Evolutionary conservation across 2,329 filamentous ascomycete genomes (phyloP).

Genomic region (Fonsecaea nubica): DNA sequence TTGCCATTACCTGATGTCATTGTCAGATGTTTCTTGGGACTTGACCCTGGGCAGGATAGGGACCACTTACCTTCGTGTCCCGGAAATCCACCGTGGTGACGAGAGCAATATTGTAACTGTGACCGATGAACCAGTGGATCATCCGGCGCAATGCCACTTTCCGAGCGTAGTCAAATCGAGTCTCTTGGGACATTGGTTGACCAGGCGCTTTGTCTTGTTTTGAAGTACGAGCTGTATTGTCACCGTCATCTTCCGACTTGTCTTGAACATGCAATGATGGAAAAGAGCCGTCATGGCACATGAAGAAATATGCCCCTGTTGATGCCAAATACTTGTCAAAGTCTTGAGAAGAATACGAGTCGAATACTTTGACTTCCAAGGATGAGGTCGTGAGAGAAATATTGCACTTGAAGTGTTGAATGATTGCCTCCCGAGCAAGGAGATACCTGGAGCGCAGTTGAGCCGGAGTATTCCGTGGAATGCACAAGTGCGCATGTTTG

Average conservation of each 20-base stretch:
- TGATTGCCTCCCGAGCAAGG: background rate
- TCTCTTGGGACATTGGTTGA: background rate
- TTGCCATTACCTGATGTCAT: background rate
- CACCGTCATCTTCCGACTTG: background rate
- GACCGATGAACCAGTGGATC: slow-evolving; percentile 1
- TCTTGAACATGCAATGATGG: background rate
- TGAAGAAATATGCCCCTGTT: slow-evolving; percentile 3
- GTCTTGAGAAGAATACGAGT: background rate
- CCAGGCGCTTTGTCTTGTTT: background rate
- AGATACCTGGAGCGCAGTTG: background rate
- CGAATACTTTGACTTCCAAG: background rate
- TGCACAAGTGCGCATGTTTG: background rate
- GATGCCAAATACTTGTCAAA: slow-evolving; percentile 1
- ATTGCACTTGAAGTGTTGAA: background rate
- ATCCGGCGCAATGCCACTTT: background rate
- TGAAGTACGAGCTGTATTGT: background rate
- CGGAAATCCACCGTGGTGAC: background rate
- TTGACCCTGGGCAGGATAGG: background rate
- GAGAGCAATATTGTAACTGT: background rate
- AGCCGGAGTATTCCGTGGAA: background rate
- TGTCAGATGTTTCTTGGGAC: background rate
- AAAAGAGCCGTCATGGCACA: slow-evolving; percentile 1
- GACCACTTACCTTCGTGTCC: background rate
- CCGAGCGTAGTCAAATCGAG: background rate
- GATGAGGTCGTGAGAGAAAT: background rate